Conservation (phyloP, 2,329 filamentous ascomycete genomes). For the Davidsoniella virescens region DNA sequence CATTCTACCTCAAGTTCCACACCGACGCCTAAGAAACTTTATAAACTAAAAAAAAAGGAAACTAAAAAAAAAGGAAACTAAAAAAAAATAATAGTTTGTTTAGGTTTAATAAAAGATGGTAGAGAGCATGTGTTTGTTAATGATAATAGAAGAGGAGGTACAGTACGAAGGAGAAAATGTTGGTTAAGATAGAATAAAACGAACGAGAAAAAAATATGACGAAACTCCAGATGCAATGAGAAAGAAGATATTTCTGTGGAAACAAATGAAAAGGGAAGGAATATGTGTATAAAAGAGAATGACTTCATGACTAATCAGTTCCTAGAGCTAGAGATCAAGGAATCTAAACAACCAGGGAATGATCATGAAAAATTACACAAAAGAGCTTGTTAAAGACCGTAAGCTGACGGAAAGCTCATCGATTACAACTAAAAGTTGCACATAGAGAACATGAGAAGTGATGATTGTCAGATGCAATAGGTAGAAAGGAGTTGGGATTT, state of each 20-base stretch:
- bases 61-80: not conserved
- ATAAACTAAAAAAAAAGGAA: conserved; percentile 3
- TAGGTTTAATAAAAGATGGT: not conserved
- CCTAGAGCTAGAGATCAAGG: too few relatives aligned
- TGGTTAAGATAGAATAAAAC: not conserved
- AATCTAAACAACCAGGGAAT: too few relatives aligned
- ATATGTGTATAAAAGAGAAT: too few relatives aligned
- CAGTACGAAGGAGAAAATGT: not conserved
- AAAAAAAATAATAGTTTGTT: not conserved
- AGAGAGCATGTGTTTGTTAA: not conserved
- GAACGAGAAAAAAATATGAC: not conserved
- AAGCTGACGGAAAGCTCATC: too few relatives aligned
- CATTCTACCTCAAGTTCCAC: conserved; percentile 6
- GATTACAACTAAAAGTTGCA: too few relatives aligned
- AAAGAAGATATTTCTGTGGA: not conserved
- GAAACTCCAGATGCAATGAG: not conserved
- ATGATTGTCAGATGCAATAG: too few relatives aligned
- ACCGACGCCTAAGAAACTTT: conserved; percentile 7
- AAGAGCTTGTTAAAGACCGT: too few relatives aligned
- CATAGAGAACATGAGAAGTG: too few relatives aligned
- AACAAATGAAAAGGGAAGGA: too few relatives aligned
- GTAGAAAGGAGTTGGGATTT: too few relatives aligned
- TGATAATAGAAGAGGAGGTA: not conserved
- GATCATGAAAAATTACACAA: too few relatives aligned
- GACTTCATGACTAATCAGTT: too few relatives aligned